These are phyloP conservation scores for Aaosphaeria pasadenensis DNA, from an alignment of 2,329 filamentous ascomycete species.

Conservation along the genomic window DNA sequence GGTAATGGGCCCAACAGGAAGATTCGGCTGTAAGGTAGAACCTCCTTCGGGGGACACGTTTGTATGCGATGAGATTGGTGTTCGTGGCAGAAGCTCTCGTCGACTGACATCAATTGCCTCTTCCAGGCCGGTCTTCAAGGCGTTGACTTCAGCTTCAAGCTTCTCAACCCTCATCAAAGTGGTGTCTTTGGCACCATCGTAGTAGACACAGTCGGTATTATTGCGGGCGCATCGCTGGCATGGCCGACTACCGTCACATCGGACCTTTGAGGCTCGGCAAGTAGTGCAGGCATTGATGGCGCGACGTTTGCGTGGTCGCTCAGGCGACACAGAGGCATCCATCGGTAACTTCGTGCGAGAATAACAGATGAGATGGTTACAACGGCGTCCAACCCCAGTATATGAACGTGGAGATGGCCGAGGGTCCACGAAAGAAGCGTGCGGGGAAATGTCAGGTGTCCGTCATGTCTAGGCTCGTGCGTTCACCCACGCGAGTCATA, in stretches of 20 bases:
- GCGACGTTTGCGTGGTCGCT: slow-evolving; percentile 27
- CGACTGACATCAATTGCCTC: too few relatives aligned
- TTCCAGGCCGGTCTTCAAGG: slow-evolving; percentile 1
- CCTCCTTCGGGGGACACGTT: too few relatives aligned
- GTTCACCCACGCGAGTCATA: too few relatives aligned
- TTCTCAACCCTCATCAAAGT: slow-evolving; percentile 21
- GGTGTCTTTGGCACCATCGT: slow-evolving; percentile 22
- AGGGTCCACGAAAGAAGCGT: too few relatives aligned
- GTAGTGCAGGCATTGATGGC: slow-evolving; percentile 30
- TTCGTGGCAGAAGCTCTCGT: too few relatives aligned
- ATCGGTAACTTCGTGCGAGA: slow-evolving; percentile 15
- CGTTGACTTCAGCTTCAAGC: slow-evolving; percentile 21
- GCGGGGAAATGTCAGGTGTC: too few relatives aligned
- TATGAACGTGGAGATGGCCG: not conserved
- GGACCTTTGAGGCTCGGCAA: slow-evolving; percentile 31
- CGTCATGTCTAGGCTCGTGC: too few relatives aligned
- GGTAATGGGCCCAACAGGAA: too few relatives aligned
- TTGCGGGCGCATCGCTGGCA: slow-evolving; percentile 30
- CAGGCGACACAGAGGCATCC: slow-evolving; percentile 1
- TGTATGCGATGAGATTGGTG: too few relatives aligned
- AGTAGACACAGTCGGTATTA: slow-evolving; percentile 20
- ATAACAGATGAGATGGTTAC: not conserved
- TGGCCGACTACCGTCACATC: slow-evolving; percentile 28
- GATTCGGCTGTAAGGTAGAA: too few relatives aligned
- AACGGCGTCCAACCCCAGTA: not conserved